Evolutionary conservation across 2,329 filamentous ascomycete species (phyloP), one percentile per base, ranked within the genome.

Genomic region (Plectosphaerella plurivora): DNA sequence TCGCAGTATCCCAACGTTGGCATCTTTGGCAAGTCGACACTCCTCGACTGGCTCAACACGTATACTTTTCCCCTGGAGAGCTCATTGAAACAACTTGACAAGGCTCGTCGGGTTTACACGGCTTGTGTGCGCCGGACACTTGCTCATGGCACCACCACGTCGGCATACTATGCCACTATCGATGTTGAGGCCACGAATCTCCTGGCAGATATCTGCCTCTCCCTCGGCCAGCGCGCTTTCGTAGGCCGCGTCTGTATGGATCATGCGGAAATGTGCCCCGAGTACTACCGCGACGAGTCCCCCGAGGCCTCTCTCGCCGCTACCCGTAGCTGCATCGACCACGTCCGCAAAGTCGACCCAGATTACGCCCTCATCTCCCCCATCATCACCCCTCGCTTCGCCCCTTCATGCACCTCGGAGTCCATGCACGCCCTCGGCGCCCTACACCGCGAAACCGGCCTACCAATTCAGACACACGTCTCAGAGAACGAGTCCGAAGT

Each of bases 241-340:
- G 82, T 99, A 41, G 94, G 94, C 33, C 81, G 94, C 41, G 89
- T 95, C n/a, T 97, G 92, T 75, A 97, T 99, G 94, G 91, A 97
- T 67, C 79, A 80, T 28, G 67, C 68, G 0, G 67, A 72, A 1
- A 70, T 88, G 5, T 86, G 84, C 37, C 92, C 92, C 0, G 78
- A 81, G 1, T 89, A 87, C 73, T 97, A 97, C 72, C 79, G 84
- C 20, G 94, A 99, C 66, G 80, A 81, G 53, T 84, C 80, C 15
- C 70, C 84, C 0, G 79, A 80, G 2, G 73, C 77, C 22, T 78
- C 84, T 0, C 51, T 90, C 0, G 59, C 67, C 2, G 77, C 78
- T 37, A 88, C 87, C 0, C 67, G 72, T 25, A 75, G 74, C 11
- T 82, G 77, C 18, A 84, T 95, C 48, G 72, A 73, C 2, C 84